A percentile compares a stretch with the other conserved stretches of the same genome.
Evolutionary conservation across 2,329 filamentous ascomycete genomes (phyloP).

Genomic region (Hypoxylon sp.): DNA sequence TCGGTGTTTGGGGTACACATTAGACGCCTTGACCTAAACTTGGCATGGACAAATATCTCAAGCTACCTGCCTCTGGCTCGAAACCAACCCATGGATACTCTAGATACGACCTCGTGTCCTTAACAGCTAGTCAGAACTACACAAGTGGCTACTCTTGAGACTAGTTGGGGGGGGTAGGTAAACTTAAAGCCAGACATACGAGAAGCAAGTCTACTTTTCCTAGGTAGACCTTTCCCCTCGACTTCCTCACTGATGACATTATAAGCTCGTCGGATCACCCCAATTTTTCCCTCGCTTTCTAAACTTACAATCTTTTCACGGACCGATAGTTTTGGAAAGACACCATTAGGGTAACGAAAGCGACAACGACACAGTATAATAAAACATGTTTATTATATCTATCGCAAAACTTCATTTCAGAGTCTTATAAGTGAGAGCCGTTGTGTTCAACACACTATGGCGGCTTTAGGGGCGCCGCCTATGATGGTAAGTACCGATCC

Average conservation of each 20-base stretch:
- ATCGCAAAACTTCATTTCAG: background rate
- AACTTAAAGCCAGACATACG: slow-evolving; percentile 18
- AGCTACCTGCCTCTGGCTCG: slow-evolving; percentile 1
- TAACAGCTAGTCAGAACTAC: background rate
- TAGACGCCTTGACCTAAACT: slow-evolving; percentile 5
- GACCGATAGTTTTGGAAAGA: slow-evolving; percentile 3
- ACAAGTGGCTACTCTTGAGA: background rate
- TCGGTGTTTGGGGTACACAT: slow-evolving; percentile 18
- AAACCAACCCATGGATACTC: slow-evolving; percentile 9
- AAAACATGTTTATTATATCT: slow-evolving; percentile 11
- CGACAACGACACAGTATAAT: background rate
- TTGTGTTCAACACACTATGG: slow-evolving; percentile 7
- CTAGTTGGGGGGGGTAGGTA: background rate
- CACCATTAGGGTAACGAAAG: background rate
- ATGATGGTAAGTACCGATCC: background rate
- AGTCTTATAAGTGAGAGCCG: background rate
- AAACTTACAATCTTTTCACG: slow-evolving; percentile 8
- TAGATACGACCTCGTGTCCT: background rate
- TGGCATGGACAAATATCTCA: background rate
- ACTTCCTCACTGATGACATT: background rate
- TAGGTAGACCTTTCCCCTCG: background rate
- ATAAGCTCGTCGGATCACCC: slow-evolving; percentile 14
- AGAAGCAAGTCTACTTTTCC: background rate
- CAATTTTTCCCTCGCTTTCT: slow-evolving; percentile 11
- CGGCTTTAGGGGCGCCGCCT: background rate